Evolutionary conservation across 371 early-diverging fungal species (phyloP).

Genomic region (Blyttiomyces sp.): DNA sequence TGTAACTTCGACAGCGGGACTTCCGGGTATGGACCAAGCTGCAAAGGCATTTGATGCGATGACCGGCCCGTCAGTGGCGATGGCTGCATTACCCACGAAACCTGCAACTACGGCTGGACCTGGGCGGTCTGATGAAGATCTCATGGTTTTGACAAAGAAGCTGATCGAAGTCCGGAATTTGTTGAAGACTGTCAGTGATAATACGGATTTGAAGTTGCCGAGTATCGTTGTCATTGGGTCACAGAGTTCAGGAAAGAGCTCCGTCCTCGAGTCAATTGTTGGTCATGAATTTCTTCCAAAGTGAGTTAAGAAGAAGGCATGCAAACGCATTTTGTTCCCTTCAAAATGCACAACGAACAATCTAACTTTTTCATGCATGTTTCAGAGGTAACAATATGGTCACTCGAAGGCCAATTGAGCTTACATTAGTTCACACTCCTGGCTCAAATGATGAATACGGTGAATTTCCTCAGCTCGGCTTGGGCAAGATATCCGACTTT

Average conservation of each 20-base stretch:
- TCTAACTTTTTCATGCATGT: neutral
- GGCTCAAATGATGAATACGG: slow-evolving; percentile 83
- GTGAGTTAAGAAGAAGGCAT: slow-evolving; percentile 46
- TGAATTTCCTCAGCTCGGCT: slow-evolving; percentile 89
- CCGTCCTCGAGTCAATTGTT: slow-evolving; percentile 98
- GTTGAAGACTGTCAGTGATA: slow-evolving; percentile 68
- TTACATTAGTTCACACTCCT: slow-evolving; percentile 93
- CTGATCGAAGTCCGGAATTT: slow-evolving; percentile 92
- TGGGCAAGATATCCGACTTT: slow-evolving; percentile 86
- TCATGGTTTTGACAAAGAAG: slow-evolving; percentile 88
- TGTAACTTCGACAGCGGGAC: neutral
- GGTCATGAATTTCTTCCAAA: slow-evolving; percentile 98
- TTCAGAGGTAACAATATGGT: slow-evolving; percentile 95
- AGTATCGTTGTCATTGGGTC: slow-evolving; percentile 97
- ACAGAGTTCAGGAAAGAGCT: slow-evolving; percentile 98
- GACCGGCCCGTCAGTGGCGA: no score
- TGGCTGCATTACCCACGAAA: neutral
- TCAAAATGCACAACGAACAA: neutral
- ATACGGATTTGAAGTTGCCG: slow-evolving; percentile 72
- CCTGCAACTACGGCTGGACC: slow-evolving; percentile 3
- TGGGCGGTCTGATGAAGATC: slow-evolving; percentile 43
- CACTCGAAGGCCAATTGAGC: slow-evolving; percentile 96
- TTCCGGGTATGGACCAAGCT: slow-evolving; percentile 24
- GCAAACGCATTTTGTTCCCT: neutral
- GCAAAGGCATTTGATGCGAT: slow-evolving; percentile 11